A percentile compares a stretch with the other conserved stretches of the same genome.
phyloP scores from a whole-genome alignment of 2,329 filamentous ascomycete genomes.

The Fusarium stilboides region DNA sequence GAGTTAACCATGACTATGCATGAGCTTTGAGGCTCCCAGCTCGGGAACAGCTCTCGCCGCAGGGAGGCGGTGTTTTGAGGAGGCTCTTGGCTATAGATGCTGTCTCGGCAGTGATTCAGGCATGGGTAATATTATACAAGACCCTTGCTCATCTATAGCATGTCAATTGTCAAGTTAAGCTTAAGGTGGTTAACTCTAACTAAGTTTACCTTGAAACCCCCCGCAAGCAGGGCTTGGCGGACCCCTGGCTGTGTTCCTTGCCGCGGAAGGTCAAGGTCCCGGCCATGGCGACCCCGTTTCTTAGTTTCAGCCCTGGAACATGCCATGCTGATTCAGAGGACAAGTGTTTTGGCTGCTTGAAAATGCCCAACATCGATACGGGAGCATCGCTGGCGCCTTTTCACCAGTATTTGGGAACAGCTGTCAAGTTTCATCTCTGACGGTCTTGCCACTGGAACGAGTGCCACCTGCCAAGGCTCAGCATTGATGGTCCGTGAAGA shows the following conservation, averaged over 20 bases:
- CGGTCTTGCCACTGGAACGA: conserved; percentile 22
- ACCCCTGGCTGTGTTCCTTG: conserved; percentile 20
- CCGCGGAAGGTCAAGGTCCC: conserved; percentile 35
- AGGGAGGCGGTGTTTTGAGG: conserved; percentile 22
- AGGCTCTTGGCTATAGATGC: conserved; percentile 26
- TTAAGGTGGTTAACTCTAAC: conserved; percentile 30
- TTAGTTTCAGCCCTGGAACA: conserved; percentile 29
- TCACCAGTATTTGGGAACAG: conserved; percentile 31
- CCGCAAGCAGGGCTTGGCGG: conserved; percentile 25
- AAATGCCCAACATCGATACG: conserved; percentile 11
- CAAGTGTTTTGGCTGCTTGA: background rate
- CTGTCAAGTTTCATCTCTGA: conserved; percentile 31
- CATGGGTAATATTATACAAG: background rate
- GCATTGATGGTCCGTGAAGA: no score
- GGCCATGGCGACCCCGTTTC: conserved; percentile 27
- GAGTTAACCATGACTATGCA: background rate
- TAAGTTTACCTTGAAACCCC: conserved; percentile 14
- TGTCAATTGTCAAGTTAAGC: conserved; percentile 15
- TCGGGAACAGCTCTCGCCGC: conserved; percentile 22
- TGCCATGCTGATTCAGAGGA: background rate
- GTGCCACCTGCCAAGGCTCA: conserved; percentile 13
- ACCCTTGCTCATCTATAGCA: conserved; percentile 9
- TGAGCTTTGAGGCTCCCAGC: background rate
- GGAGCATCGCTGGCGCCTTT: conserved; percentile 7
- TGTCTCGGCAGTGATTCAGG: conserved; percentile 28